Evolutionary conservation across 495 filamentous ascomycete species (phyloP).

Genomic region (Podospora pseudocomata): DNA sequence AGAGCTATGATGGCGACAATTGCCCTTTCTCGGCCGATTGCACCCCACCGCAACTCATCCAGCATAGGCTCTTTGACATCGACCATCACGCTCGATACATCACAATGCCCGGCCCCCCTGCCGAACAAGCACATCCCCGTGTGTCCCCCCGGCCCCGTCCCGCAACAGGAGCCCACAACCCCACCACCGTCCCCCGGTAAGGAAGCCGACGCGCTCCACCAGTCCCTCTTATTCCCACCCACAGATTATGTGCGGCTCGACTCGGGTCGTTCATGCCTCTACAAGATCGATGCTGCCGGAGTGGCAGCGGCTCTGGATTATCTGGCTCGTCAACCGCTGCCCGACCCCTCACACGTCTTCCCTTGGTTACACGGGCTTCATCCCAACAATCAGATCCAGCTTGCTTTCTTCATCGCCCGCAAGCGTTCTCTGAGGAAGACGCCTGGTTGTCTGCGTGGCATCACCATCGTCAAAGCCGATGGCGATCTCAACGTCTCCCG

Average conservation of each 20-base stretch:
- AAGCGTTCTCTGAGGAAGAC: conserved; percentile 66
- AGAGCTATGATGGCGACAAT: conserved; percentile 48
- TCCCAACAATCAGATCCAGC: conserved; percentile 78
- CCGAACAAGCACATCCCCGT: conserved; percentile 89
- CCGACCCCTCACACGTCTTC: conserved; percentile 79
- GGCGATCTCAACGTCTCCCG: conserved; percentile 70
- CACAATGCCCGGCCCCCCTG: conserved; percentile 52
- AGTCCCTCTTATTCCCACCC: conserved; percentile 72
- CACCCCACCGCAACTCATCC: conserved; percentile 45
- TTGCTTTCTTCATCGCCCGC: conserved; percentile 80
- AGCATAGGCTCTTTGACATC: conserved; percentile 47
- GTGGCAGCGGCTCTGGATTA: conserved; percentile 72
- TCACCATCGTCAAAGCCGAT: conserved; percentile 86
- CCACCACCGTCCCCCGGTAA: conserved; percentile 62
- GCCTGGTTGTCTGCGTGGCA: conserved; percentile 74
- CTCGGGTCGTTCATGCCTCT: conserved; percentile 59
- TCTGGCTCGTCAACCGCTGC: conserved; percentile 69
- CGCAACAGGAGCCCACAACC: conserved; percentile 56
- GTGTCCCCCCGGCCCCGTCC: conserved; percentile 74
- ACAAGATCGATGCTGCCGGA: conserved; percentile 64
- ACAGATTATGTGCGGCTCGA: conserved; percentile 55
- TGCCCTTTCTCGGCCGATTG: conserved; percentile 50
- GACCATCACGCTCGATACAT: conserved; percentile 48
- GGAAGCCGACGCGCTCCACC: conserved; percentile 47
- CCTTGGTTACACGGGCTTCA: conserved; percentile 99